Percentiles rank a stretch among this genome's conserved stretches.
phyloP scores from a whole-genome alignment of 2,329 filamentous ascomycete species.

The Aspergillus quadrilineatus region DNA sequence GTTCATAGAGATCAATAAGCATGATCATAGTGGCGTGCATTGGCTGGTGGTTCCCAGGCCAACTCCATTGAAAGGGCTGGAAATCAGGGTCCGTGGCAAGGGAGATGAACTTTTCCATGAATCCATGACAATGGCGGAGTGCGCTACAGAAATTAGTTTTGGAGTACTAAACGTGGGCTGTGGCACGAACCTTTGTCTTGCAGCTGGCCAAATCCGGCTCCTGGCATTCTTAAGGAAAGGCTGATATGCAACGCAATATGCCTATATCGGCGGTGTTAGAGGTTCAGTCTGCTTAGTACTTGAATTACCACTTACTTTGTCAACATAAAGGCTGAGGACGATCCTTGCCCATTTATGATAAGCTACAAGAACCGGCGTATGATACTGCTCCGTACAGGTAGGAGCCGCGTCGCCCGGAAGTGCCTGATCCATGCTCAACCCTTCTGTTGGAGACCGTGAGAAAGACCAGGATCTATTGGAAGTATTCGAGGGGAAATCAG shows the following conservation, averaged over 20 bases:
- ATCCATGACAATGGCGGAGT: constrained; percentile 48
- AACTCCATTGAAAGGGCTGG: constrained; percentile 51
- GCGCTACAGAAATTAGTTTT: constrained; percentile 32
- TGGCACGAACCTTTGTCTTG: constrained; percentile 42
- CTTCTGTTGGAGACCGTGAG: constrained; percentile 30
- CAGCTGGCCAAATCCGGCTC: constrained; percentile 48
- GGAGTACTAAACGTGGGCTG: background rate
- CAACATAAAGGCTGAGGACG: constrained; percentile 44
- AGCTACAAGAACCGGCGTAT: constrained; percentile 42
- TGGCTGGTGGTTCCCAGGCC: constrained; percentile 40
- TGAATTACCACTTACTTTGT: constrained; percentile 35
- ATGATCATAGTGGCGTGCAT: constrained; percentile 43
- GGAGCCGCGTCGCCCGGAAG: constrained; percentile 38
- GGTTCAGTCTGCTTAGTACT: background rate
- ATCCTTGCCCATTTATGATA: constrained; percentile 51
- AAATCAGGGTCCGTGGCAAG: constrained; percentile 49
- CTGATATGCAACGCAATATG: constrained; percentile 49
- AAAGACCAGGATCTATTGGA: constrained; percentile 27
- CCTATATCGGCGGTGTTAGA: constrained; percentile 23
- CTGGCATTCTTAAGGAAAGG: constrained; percentile 50
- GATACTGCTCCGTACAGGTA: constrained; percentile 44
- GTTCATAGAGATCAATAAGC: constrained; percentile 51
- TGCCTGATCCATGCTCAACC: constrained; percentile 27
- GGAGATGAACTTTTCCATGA: constrained; percentile 51
- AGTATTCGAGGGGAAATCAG: constrained; percentile 22